These are phyloP conservation scores for Pythium rishiriense DNA, from an alignment of 352 stramenopile genomes.

Conservation along the genomic window DNA sequence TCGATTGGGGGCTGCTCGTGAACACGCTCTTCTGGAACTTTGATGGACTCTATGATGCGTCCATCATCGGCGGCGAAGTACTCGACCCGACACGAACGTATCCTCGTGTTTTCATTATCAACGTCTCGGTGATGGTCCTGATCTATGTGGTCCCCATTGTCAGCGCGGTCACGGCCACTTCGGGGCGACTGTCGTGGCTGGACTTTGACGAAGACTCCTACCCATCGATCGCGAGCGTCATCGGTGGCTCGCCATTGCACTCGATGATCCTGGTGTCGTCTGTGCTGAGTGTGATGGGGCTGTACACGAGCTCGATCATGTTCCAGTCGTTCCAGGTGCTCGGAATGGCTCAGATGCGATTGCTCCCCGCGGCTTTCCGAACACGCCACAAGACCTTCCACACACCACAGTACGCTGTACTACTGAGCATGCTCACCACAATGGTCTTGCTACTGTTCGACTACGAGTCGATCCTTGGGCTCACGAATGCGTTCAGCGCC, in stretches of 20 bases:
- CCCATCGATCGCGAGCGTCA: neutral
- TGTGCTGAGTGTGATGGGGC: conserved; percentile 64
- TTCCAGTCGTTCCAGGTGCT: conserved; percentile 77
- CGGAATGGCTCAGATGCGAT: conserved; percentile 53
- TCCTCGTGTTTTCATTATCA: conserved; percentile 62
- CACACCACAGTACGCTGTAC: conserved; percentile 21
- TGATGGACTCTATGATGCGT: conserved; percentile 87
- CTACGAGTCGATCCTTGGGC: conserved; percentile 55
- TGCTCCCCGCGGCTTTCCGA: conserved; percentile 70
- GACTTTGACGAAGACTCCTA: conserved; percentile 9
- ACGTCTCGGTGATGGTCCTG: conserved; percentile 56
- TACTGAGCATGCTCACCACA: conserved; percentile 12
- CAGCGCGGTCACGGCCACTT: conserved; percentile 7
- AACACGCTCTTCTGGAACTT: conserved; percentile 87
- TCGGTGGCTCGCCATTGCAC: conserved; percentile 68
- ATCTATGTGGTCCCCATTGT: conserved; percentile 26
- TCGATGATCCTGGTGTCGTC: conserved; percentile 44
- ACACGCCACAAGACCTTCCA: conserved; percentile 29
- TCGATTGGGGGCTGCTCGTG: conserved; percentile 67
- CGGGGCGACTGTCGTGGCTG: neutral
- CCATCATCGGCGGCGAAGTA: conserved; percentile 82
- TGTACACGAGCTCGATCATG: conserved; percentile 88
- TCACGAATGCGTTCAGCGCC: conserved; percentile 87
- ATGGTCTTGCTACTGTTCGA: conserved; percentile 23
- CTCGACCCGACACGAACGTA: conserved; percentile 42